Base-by-base conservation (phyloP, 352 stramenopile genomes). In the Detonula confervacea region DNA sequence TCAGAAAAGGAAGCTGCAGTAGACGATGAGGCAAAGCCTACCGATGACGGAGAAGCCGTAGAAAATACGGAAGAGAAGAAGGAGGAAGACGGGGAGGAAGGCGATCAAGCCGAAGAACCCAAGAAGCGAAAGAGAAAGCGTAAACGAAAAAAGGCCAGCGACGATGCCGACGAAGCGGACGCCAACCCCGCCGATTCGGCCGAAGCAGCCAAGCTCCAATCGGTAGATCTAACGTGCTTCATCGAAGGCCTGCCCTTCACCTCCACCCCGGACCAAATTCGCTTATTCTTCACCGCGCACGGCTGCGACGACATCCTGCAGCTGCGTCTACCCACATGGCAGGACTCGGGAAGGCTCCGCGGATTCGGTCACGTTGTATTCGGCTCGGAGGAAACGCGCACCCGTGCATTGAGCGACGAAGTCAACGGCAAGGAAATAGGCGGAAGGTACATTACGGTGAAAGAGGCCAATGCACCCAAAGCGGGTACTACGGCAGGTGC, bases 171-270 rank as follows among this genome's bases (percentile, higher is more conserved):
- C 35, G 18, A 14, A 12, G 49, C 54, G 11, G 35, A 59, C 27
- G 25, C 25, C 33, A 24, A 27, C 24, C 49, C 56, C 33, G 54
- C 70, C 7, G 62, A 73, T 63, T 22, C 42, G 14, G 20, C 55
- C 25, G 46, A 42, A 42, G 22, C 39, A n/a, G 56, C 35, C 14
- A 63, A 71, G n/a, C 20, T 65, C 20, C 61, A 4, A 14, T 75
- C 61, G 42, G 29, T 80, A 9, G 69, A 90, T 56, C 73, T 80
- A 39, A 94, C 90, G 0, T 91, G 98, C 33, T 98, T 98, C 83
- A 93, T 98, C 39, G 96, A 98, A 86, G 96, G 97, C 24, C 96
- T 99, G 46, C 95, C 96, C 39, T 99, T 98, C 89, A 91, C 94
- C 55, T 92, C 91, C 3, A 95, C 90, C 49, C 95, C 97, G 73